A percentile compares a stretch with the other conserved stretches of the same genome.
phyloP scores from a whole-genome alignment of 805 yeast species.

The Saccharomycopsis olivae region DNA sequence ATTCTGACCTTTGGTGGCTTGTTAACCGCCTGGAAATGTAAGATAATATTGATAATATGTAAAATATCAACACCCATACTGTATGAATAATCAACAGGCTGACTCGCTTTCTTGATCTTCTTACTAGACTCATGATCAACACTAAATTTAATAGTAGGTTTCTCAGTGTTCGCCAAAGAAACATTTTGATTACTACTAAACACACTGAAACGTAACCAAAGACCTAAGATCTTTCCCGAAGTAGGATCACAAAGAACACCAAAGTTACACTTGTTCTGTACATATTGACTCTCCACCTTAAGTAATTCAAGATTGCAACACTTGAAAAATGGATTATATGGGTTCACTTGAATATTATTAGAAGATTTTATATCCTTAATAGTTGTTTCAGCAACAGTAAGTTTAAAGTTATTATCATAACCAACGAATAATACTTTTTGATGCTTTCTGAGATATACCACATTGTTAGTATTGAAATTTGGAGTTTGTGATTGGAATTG shows the following conservation, averaged over 20 bases:
- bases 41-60: conserved; percentile 18
- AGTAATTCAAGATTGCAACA: conserved; percentile 19
- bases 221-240: conserved; percentile 16
- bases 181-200: conserved; percentile 19
- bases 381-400: conserved; percentile 19
- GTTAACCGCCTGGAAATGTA: conserved; percentile 19
- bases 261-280: conserved; percentile 18
- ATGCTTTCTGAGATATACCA: conserved; percentile 16
- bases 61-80: conserved; percentile 20
- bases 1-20: conserved; percentile 19
- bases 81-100: conserved; percentile 18
- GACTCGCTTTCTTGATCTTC: conserved; percentile 9
- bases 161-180: conserved; percentile 13
- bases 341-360: conserved; percentile 18
- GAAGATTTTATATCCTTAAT: conserved; percentile 18
- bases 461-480: conserved; percentile 18
- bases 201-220: conserved; percentile 19
- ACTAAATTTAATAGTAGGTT: conserved; percentile 16
- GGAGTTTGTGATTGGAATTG: conserved; percentile 18
- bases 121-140: conserved; percentile 16
- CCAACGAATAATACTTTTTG: conserved; percentile 19
- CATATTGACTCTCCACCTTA: conserved; percentile 17
- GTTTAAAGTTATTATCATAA: conserved; percentile 18
- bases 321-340: conserved; percentile 18
- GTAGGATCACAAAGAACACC: conserved; percentile 19